Evolutionary conservation across 1,284 basidiomycete species (phyloP).

Genomic region (Cutaneotrichosporon sp.): DNA sequence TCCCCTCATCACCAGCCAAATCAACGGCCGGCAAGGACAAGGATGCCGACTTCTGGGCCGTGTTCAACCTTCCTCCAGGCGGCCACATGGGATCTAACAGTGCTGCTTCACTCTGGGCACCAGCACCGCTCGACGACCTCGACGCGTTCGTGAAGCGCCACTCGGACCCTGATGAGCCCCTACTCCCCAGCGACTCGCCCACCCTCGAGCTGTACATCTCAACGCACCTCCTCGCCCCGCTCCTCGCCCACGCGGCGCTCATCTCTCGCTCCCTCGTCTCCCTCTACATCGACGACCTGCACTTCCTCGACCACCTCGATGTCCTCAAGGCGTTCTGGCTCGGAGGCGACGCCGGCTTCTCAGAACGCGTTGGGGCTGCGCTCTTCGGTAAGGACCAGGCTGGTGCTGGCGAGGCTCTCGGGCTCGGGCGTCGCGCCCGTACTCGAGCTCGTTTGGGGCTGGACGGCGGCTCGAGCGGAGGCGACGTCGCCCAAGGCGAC

Average conservation of each 20-base stretch:
- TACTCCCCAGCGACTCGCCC: slow-evolving; percentile 37
- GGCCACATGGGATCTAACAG: slow-evolving; percentile 22
- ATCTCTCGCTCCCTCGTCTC: slow-evolving; percentile 46
- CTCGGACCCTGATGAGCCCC: slow-evolving; percentile 23
- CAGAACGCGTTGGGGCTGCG: slow-evolving; percentile 37
- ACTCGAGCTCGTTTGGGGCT: slow-evolving; percentile 44
- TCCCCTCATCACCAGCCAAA: background rate
- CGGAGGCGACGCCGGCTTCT: slow-evolving; percentile 43
- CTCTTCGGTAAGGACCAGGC: slow-evolving; percentile 45
- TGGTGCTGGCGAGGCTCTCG: slow-evolving; percentile 33
- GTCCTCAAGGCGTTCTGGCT: slow-evolving; percentile 47
- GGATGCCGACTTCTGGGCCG: slow-evolving; percentile 27
- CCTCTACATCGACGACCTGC: slow-evolving; percentile 45
- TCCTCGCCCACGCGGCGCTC: slow-evolving; percentile 37
- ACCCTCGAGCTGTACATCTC: slow-evolving; percentile 43
- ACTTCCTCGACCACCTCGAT: slow-evolving; percentile 46
- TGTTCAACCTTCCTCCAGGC: slow-evolving; percentile 33
- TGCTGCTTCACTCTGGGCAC: slow-evolving; percentile 30
- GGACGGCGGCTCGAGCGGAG: slow-evolving; percentile 5
- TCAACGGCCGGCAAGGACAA: background rate
- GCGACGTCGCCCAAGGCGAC: slow-evolving; percentile 20
- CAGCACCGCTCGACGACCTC: slow-evolving; percentile 32
- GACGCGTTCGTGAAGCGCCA: slow-evolving; percentile 36
- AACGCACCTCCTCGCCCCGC: slow-evolving; percentile 38
- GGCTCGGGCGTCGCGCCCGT: slow-evolving; percentile 13